phyloP scores from a whole-genome alignment of 257 asterid genomes.

The Primulina eburnea region DNA sequence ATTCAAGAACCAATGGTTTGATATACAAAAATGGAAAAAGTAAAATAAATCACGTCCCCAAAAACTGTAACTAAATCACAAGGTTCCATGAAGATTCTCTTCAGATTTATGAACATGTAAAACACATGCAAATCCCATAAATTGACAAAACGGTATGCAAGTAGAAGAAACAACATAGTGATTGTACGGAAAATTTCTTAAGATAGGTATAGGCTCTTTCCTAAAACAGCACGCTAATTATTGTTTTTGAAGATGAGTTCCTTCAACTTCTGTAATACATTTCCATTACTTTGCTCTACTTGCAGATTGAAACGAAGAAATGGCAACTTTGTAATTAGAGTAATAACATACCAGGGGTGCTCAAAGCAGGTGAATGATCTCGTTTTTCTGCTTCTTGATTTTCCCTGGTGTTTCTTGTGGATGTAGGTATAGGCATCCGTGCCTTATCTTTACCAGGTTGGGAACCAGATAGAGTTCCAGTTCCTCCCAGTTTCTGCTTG shows the following conservation, averaged over 20 bases:
- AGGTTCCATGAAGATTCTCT: background rate
- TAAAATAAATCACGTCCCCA: background rate
- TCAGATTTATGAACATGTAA: background rate
- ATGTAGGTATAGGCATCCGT: constrained; percentile 42
- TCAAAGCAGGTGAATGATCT: constrained; percentile 45
- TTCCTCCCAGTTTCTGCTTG: constrained; percentile 84
- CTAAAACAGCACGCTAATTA: background rate
- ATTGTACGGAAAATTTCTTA: background rate
- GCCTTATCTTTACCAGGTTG: constrained; percentile 54
- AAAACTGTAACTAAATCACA: background rate
- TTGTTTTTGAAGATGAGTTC: constrained; percentile 9
- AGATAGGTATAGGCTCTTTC: background rate
- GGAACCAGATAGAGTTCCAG: constrained; percentile 51
- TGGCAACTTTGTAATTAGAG: background rate
- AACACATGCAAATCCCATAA: background rate
- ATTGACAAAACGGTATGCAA: background rate
- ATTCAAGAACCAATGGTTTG: background rate
- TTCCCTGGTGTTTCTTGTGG: constrained; percentile 54
- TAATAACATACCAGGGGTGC: constrained; percentile 58
- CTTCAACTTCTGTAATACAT: background rate
- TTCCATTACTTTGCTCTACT: background rate
- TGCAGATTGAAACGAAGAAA: background rate
- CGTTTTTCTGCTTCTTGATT: constrained; percentile 65
- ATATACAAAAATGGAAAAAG: background rate
- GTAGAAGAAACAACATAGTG: background rate